Conservation (phyloP, 805 yeast species). For the Debaryomyces hansenii region DNA sequence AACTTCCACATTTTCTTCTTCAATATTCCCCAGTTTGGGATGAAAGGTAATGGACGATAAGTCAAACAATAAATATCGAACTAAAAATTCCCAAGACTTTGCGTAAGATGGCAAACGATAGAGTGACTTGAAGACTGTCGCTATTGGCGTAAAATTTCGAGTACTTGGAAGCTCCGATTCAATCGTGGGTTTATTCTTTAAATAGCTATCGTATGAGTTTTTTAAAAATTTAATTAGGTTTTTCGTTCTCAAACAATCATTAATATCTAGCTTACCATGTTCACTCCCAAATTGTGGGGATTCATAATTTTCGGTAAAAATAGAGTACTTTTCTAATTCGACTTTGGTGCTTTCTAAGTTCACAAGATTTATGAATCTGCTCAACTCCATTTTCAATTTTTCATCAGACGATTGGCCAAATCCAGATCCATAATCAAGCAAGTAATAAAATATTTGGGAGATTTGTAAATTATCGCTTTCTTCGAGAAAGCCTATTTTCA, state of each 20-base stretch:
- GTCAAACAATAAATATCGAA: conserved; percentile 46
- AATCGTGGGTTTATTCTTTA: conserved; percentile 1
- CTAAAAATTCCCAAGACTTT: conserved; percentile 36
- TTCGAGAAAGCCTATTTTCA: conserved; percentile 62
- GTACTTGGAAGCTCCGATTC: neutral
- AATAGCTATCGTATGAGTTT: conserved; percentile 7
- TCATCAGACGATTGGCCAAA: conserved; percentile 12
- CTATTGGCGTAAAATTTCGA: neutral
- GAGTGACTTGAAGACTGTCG: conserved; percentile 30
- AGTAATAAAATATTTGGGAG: conserved; percentile 20
- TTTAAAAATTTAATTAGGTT: conserved; percentile 13
- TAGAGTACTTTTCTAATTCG: conserved; percentile 31
- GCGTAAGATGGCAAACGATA: conserved; percentile 33
- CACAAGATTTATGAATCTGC: conserved; percentile 51
- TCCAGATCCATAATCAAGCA: conserved; percentile 14
- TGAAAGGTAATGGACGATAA: conserved; percentile 31
- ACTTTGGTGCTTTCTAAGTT: conserved; percentile 41
- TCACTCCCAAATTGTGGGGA: conserved; percentile 23
- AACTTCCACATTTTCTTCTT: conserved; percentile 19
- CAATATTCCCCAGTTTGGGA: conserved; percentile 8
- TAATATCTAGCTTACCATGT: conserved; percentile 17
- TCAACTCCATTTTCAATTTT: conserved; percentile 46
- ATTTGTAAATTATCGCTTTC: conserved; percentile 49
- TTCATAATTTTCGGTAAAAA: conserved; percentile 27
- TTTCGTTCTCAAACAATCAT: conserved; percentile 21